Conservation (phyloP, 2,329 filamentous ascomycete genomes). For the Colletotrichum ledebouriae region DNA sequence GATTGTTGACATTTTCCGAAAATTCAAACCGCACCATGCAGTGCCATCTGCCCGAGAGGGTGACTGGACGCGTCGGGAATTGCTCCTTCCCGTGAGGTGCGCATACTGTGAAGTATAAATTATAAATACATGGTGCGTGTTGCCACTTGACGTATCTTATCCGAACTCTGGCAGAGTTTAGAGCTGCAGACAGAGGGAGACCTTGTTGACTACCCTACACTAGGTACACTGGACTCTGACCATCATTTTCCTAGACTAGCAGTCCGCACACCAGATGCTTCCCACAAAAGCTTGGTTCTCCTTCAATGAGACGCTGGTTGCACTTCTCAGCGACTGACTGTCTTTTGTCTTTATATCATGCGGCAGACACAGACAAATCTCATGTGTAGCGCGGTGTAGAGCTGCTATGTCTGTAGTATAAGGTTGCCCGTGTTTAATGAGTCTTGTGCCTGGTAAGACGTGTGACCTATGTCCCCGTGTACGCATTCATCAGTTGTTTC, state of each 20-base stretch:
- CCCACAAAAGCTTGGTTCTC: constrained; percentile 22
- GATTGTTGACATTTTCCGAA: constrained; percentile 1
- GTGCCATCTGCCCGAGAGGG: constrained; percentile 27
- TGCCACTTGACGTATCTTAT: neutral
- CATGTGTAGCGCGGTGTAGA: neutral
- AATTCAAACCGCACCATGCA: constrained; percentile 18
- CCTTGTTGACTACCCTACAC: neutral
- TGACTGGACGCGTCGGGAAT: constrained; percentile 31
- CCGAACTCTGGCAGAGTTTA: constrained; percentile 10
- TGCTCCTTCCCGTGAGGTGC: constrained; percentile 15
- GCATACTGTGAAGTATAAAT: neutral
- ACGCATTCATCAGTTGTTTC: constrained; percentile 37
- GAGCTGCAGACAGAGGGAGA: neutral
- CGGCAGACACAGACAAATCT: no score
- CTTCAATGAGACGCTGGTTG: constrained; percentile 5
- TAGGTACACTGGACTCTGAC: neutral
- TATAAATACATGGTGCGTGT: constrained; percentile 1
- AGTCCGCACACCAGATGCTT: constrained; percentile 29
- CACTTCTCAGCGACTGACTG: no score
- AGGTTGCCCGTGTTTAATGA: constrained; percentile 3
- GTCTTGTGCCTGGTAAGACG: neutral
- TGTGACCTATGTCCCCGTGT: constrained; percentile 28
- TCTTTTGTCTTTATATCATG: no score
- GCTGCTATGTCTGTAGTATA: neutral
- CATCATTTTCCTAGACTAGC: neutral